Conservation (phyloP, 1,284 basidiomycete species). For the Chondrostereum purpureum region DNA sequence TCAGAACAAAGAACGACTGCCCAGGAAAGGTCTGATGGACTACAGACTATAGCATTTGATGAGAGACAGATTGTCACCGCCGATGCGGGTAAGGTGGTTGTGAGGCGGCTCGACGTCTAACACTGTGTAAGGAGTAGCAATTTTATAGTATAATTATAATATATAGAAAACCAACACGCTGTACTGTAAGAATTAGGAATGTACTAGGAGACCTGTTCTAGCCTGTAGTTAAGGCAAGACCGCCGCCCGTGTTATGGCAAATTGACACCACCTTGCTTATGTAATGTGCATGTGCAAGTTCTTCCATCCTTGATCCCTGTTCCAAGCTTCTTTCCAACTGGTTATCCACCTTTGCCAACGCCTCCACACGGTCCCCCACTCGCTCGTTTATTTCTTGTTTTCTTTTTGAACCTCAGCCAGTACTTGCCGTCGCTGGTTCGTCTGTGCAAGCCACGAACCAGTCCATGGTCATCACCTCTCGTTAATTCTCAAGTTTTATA, state of each 20-base stretch:
- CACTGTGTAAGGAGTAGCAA: constrained; percentile 9
- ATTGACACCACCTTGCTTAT: too few species aligned
- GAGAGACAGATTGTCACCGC: constrained; percentile 64
- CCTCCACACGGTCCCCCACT: too few species aligned
- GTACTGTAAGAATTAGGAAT: too few species aligned
- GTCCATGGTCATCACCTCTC: not conserved
- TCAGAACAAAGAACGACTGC: constrained; percentile 9
- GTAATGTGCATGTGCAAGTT: too few species aligned
- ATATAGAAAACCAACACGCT: too few species aligned
- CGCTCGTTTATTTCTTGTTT: not conserved
- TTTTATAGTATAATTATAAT: too few species aligned
- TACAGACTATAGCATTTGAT: constrained; percentile 55
- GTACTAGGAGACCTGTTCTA: too few species aligned
- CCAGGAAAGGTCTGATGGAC: constrained; percentile 25
- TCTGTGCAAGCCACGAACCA: not conserved
- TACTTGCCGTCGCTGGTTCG: not conserved
- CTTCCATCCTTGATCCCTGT: too few species aligned
- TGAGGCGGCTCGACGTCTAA: constrained; percentile 66
- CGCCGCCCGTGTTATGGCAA: too few species aligned
- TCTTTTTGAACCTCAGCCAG: not conserved
- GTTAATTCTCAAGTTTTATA: not conserved
- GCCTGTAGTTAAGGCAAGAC: too few species aligned
- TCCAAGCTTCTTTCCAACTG: too few species aligned
- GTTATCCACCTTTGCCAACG: too few species aligned
- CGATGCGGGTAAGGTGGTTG: constrained; percentile 42